These are phyloP conservation scores for Pulveroboletus ravenelii DNA, from an alignment of 768 basidiomycete genomes.

Conservation along the genomic window DNA sequence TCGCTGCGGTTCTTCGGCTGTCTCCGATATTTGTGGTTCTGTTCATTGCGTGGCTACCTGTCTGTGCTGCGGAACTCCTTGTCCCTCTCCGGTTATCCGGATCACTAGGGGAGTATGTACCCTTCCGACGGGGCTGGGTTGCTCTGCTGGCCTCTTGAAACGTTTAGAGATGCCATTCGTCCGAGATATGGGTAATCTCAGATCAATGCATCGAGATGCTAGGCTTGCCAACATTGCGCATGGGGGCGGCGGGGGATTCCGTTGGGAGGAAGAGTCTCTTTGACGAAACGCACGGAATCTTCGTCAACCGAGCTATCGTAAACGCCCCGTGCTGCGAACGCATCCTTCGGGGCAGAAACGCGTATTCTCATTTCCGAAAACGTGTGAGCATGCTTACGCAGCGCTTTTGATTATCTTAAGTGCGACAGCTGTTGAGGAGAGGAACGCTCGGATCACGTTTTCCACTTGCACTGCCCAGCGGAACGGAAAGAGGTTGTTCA, in stretches of 20 bases:
- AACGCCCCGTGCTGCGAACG: slow-evolving; percentile 3
- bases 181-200: slow-evolving; percentile 13
- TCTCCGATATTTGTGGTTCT: slow-evolving; percentile 13
- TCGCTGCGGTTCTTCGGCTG: slow-evolving; percentile 8
- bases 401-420: slow-evolving; percentile 12
- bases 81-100: slow-evolving; percentile 9
- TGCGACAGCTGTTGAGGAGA: slow-evolving; percentile 9
- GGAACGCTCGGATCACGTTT: slow-evolving; percentile 8
- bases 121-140: slow-evolving; percentile 12
- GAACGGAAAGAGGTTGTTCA: slow-evolving; percentile 10
- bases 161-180: slow-evolving; percentile 6
- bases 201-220: slow-evolving; percentile 11
- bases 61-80: slow-evolving; percentile 2
- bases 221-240: not conserved
- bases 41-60: not conserved
- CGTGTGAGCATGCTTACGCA: slow-evolving; percentile 1
- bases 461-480: slow-evolving; percentile 4
- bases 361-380: slow-evolving; percentile 19
- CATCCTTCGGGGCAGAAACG: slow-evolving; percentile 4
- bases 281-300: slow-evolving; percentile 6
- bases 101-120: slow-evolving; percentile 17
- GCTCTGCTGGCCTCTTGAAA: slow-evolving; percentile 6
- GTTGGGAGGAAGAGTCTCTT: slow-evolving; percentile 1
- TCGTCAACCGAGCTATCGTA: slow-evolving; percentile 8
- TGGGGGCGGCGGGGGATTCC: not conserved